Evolutionary conservation across 2,329 filamentous ascomycete species (phyloP).

Genomic region (Verticillium zaregamsianum): DNA sequence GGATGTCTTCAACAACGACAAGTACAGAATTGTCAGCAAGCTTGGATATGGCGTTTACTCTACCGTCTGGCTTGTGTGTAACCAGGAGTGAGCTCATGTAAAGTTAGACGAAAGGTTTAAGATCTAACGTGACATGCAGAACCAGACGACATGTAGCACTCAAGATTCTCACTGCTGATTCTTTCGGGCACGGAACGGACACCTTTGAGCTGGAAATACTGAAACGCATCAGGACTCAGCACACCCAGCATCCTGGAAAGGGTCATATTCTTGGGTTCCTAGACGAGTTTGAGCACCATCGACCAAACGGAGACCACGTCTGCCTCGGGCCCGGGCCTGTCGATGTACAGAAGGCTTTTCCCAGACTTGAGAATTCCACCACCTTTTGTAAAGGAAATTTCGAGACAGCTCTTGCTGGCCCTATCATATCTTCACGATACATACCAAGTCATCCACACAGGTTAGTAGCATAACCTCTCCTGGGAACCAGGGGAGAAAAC

Average conservation of each 20-base stretch:
- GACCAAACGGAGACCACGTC: constrained; percentile 25
- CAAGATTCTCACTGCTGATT: constrained; percentile 20
- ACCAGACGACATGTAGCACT: constrained; percentile 19
- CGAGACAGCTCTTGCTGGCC: constrained; percentile 15
- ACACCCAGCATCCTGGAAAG: background rate
- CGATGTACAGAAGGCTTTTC: constrained; percentile 11
- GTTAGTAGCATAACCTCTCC: constrained; percentile 5
- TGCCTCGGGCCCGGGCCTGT: constrained; percentile 23
- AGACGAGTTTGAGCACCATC: constrained; percentile 21
- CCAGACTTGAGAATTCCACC: constrained; percentile 9
- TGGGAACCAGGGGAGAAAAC: constrained; percentile 18
- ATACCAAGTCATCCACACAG: constrained; percentile 17
- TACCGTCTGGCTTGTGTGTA: constrained; percentile 20
- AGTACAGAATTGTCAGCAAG: constrained; percentile 19
- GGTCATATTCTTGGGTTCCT: constrained; percentile 15
- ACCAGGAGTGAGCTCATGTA: constrained; percentile 8
- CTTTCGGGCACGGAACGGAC: constrained; percentile 2
- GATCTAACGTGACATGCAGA: background rate
- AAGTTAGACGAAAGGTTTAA: background rate
- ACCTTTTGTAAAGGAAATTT: constrained; percentile 11
- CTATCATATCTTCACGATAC: constrained; percentile 15
- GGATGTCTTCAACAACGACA: constrained; percentile 14
- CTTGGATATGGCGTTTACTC: constrained; percentile 18
- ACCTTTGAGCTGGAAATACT: constrained; percentile 17
- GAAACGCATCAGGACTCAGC: constrained; percentile 7